Conservation (phyloP, 495 filamentous ascomycete genomes). For the Aspergillus sclerotiicarbonarius region DNA sequence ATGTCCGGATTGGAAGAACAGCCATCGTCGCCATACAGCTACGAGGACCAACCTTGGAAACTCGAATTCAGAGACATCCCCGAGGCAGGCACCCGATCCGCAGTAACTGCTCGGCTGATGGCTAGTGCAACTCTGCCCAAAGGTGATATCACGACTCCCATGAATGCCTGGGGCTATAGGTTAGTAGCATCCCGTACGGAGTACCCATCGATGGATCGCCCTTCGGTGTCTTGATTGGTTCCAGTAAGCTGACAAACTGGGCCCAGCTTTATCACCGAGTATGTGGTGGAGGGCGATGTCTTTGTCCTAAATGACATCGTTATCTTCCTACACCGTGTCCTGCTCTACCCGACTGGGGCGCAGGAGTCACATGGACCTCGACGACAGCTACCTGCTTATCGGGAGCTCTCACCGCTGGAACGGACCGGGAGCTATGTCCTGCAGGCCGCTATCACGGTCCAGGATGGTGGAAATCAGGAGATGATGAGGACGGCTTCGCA, state of each 20-base stretch:
- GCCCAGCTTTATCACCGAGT: slow-evolving; percentile 47
- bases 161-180: slow-evolving; percentile 54
- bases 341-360: slow-evolving; percentile 34
- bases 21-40: slow-evolving; percentile 28
- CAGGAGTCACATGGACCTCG: slow-evolving; percentile 29
- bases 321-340: slow-evolving; percentile 47
- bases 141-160: slow-evolving; percentile 44
- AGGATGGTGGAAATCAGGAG: slow-evolving; percentile 52
- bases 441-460: slow-evolving; percentile 47
- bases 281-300: slow-evolving; percentile 47
- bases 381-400: slow-evolving; percentile 32
- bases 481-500: slow-evolving; percentile 55
- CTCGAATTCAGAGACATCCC: slow-evolving; percentile 55
- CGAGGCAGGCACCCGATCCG: slow-evolving; percentile 46
- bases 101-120: slow-evolving; percentile 48
- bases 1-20: slow-evolving; percentile 33
- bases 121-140: slow-evolving; percentile 42
- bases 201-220: neutral
- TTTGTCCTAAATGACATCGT: slow-evolving; percentile 49
- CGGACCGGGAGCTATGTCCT: slow-evolving; percentile 51
- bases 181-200: slow-evolving; percentile 26
- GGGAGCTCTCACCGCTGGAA: slow-evolving; percentile 40
- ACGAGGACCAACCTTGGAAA: slow-evolving; percentile 44
- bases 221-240: neutral
- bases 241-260: slow-evolving; percentile 14